phyloP scores from a whole-genome alignment of 192 early-diverging fungal species.

The Linnemannia zychae region DNA sequence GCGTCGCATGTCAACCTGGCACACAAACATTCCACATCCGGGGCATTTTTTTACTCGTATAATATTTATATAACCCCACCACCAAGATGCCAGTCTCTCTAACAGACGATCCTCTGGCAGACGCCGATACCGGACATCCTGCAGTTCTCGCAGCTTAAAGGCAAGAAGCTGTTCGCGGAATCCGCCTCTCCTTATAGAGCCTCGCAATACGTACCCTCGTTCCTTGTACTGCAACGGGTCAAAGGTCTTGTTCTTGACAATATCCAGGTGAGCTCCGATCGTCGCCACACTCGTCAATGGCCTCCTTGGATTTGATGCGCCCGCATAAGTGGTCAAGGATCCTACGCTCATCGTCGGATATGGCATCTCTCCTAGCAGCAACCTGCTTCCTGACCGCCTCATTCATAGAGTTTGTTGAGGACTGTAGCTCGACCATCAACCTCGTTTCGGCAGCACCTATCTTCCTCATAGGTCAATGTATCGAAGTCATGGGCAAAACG shows the following conservation, averaged over 20 bases:
- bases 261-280: too few relatives aligned
- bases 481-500: neutral
- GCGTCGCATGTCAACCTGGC: neutral
- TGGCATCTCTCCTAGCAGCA: conserved; percentile 7
- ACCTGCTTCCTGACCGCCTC: neutral
- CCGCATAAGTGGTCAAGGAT: neutral
- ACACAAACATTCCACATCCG: neutral
- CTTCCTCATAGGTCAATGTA: neutral
- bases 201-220: too few relatives aligned
- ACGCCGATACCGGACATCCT: too few relatives aligned
- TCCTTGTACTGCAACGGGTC: too few relatives aligned
- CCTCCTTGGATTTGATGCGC: neutral
- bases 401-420: neutral
- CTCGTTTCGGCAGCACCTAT: neutral
- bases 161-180: too few relatives aligned
- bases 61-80: too few relatives aligned
- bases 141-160: too few relatives aligned
- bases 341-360: neutral
- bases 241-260: too few relatives aligned
- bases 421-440: neutral
- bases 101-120: too few relatives aligned
- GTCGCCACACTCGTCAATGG: neutral
- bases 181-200: too few relatives aligned
- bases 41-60: too few relatives aligned
- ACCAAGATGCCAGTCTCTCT: too few relatives aligned